Evolutionary conservation across 2,329 filamentous ascomycete species (phyloP).

Genomic region (Trichoderma sp.): DNA sequence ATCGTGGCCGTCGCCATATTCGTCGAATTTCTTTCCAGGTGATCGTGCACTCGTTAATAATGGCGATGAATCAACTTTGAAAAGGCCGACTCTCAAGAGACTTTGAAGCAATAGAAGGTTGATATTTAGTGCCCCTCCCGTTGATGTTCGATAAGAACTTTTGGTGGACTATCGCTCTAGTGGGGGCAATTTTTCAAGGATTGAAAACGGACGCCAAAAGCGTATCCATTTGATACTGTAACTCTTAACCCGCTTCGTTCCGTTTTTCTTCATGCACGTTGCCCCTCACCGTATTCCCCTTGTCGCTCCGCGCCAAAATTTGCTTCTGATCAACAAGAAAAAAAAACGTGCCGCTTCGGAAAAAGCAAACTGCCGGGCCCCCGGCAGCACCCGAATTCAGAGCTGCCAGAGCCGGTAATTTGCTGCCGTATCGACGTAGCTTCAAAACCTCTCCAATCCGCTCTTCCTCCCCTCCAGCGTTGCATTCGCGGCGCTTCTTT

Average conservation of each 20-base stretch:
- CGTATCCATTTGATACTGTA: neutral
- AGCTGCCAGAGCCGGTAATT: conserved; percentile 20
- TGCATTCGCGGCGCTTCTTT: conserved; percentile 27
- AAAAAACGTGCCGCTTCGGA: conserved; percentile 26
- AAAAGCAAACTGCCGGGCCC: conserved; percentile 31
- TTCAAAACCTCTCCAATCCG: conserved; percentile 30
- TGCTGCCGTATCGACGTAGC: conserved; percentile 25
- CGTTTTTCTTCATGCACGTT: neutral
- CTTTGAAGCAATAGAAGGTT: neutral
- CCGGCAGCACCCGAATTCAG: conserved; percentile 30
- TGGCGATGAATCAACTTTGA: neutral
- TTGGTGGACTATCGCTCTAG: conserved; percentile 15
- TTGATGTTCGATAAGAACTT: conserved; percentile 22
- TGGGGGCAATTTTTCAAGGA: neutral
- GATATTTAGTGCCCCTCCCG: conserved; percentile 18
- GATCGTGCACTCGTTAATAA: neutral
- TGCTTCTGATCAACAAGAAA: neutral
- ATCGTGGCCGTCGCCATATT: conserved; percentile 60
- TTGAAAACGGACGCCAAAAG: neutral
- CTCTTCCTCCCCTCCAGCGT: conserved; percentile 27
- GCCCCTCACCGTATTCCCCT: conserved; percentile 15
- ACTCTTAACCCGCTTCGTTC: neutral
- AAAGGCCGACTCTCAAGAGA: neutral
- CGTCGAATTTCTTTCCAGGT: neutral
- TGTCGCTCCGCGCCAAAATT: neutral